phyloP scores from a whole-genome alignment of 2,329 filamentous ascomycete species.

The Penicillium sclerotiorum region DNA sequence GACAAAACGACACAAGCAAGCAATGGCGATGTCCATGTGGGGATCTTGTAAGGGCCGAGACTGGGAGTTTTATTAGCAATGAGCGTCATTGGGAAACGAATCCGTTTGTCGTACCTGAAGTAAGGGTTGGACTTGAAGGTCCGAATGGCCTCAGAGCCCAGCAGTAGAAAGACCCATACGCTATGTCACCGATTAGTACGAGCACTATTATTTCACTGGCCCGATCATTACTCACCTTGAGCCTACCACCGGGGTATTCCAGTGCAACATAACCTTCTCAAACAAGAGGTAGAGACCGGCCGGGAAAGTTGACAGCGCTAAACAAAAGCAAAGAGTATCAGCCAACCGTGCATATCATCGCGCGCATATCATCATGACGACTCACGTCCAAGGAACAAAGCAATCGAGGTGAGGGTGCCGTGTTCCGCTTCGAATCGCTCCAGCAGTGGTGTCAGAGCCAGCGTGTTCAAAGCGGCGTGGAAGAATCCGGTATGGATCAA shows the following conservation, averaged over 20 bases:
- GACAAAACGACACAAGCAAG: constrained; percentile 72
- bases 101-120: constrained; percentile 59
- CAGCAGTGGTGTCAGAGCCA: constrained; percentile 82
- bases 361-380: constrained; percentile 20
- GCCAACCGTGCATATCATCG: neutral
- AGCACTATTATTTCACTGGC: neutral
- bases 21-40: constrained; percentile 91
- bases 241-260: constrained; percentile 76
- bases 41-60: constrained; percentile 69
- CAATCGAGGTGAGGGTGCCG: constrained; percentile 83
- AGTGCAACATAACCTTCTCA: constrained; percentile 70
- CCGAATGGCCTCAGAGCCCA: constrained; percentile 82
- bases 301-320: constrained; percentile 78
- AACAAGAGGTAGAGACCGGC: constrained; percentile 78
- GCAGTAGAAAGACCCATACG: constrained; percentile 88
- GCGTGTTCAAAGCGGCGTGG: constrained; percentile 76
- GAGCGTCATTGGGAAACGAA: too few species aligned
- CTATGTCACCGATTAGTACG: constrained; percentile 51
- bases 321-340: constrained; percentile 1
- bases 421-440: constrained; percentile 93
- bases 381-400: constrained; percentile 89
- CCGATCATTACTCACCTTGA: constrained; percentile 66
- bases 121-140: constrained; percentile 80
- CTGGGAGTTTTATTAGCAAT: constrained; percentile 37
- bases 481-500: constrained; percentile 81